Conservation (phyloP, 2,329 filamentous ascomycete species). For the Tolypocladium tropicale region DNA sequence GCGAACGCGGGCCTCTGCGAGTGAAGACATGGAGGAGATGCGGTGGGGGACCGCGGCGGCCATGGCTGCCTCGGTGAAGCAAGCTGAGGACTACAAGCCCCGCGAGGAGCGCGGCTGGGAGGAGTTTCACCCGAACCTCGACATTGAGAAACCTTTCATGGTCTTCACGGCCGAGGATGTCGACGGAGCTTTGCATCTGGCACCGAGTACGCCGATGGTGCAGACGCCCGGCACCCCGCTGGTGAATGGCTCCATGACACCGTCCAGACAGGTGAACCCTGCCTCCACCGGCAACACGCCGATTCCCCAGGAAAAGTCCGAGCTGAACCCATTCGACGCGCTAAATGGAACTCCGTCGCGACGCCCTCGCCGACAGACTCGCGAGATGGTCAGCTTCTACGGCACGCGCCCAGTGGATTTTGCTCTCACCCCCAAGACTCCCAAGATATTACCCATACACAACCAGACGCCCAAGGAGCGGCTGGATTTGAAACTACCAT, state of each 20-base stretch:
- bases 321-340: constrained; percentile 20
- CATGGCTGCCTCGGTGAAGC: constrained; percentile 75
- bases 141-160: constrained; percentile 72
- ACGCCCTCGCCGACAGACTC: constrained; percentile 32
- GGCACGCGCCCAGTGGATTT: constrained; percentile 35
- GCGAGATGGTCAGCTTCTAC: constrained; percentile 44
- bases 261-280: constrained; percentile 33
- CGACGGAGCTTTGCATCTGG: constrained; percentile 52
- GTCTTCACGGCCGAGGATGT: constrained; percentile 77
- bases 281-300: constrained; percentile 32
- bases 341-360: constrained; percentile 21
- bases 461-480: constrained; percentile 74
- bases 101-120: constrained; percentile 95
- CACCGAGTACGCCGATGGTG: constrained; percentile 25
- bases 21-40: constrained; percentile 47
- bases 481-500: constrained; percentile 66
- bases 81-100: constrained; percentile 94
- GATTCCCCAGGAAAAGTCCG: constrained; percentile 21
- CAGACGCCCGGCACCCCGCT: constrained; percentile 17
- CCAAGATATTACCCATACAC: constrained; percentile 62
- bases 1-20: constrained; percentile 41
- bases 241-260: constrained; percentile 32
- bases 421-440: constrained; percentile 38
- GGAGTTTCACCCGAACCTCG: constrained; percentile 91
- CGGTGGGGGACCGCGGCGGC: constrained; percentile 82